phyloP scores from a whole-genome alignment of 441 rosid genomes.

The Raphanus hybrid region DNA sequence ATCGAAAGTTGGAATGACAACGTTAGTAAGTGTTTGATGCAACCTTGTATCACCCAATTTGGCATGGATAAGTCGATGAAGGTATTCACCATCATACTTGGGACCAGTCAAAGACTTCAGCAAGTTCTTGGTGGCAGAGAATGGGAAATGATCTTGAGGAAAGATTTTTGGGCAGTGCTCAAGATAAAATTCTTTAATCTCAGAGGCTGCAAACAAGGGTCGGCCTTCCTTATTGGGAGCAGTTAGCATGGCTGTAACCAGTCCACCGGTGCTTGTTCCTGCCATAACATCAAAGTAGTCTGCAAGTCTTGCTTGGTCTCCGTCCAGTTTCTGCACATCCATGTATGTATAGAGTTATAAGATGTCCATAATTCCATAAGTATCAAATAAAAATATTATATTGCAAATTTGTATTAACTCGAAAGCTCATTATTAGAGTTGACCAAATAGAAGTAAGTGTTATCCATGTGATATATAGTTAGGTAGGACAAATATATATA shows the following conservation, averaged over 20 bases:
- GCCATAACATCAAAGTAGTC: constrained; percentile 64
- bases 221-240: constrained; percentile 51
- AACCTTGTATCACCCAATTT: constrained; percentile 51
- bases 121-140: constrained; percentile 40
- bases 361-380: neutral
- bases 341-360: neutral
- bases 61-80: constrained; percentile 44
- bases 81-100: constrained; percentile 59
- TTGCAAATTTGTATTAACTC: neutral
- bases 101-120: constrained; percentile 59
- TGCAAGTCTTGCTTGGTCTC: constrained; percentile 55
- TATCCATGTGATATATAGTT: neutral
- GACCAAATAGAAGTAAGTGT: neutral
- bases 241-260: constrained; percentile 63
- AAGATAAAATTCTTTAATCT: constrained; percentile 55
- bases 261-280: constrained; percentile 70
- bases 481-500: constrained; percentile 12
- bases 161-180: constrained; percentile 55
- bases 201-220: constrained; percentile 58
- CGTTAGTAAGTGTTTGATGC: constrained; percentile 55
- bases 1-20: constrained; percentile 76
- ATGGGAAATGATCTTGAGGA: constrained; percentile 46
- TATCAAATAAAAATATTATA: neutral
- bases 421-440: neutral
- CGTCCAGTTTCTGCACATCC: constrained; percentile 54